Evolutionary conservation across 1,284 basidiomycete genomes (phyloP).

Genomic region (Puccinia novopanici): DNA sequence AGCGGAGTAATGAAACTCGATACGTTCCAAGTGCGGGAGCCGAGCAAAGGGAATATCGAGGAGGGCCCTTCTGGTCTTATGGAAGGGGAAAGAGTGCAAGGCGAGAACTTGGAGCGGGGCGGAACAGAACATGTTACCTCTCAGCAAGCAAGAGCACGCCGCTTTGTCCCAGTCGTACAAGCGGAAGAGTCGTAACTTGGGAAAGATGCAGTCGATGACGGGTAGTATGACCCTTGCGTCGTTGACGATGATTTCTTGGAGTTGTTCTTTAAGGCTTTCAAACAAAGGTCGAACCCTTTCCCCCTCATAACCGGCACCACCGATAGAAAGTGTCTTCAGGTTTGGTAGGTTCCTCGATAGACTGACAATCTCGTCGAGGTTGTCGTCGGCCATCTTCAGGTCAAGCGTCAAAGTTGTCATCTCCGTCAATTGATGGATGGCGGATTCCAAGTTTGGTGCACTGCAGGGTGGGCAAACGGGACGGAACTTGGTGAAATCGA

Average conservation of each 20-base stretch:
- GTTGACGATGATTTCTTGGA: conserved; percentile 1
- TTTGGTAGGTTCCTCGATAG: neutral
- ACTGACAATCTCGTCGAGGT: neutral
- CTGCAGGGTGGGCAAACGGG: neutral
- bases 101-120: neutral
- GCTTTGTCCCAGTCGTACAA: neutral
- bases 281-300: neutral
- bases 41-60: neutral
- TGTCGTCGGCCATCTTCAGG: neutral
- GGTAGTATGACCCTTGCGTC: neutral
- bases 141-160: neutral
- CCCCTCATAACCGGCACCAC: conserved; percentile 10
- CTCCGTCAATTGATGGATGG: neutral
- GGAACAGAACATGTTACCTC: neutral
- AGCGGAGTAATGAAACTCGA: conserved; percentile 7
- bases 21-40: neutral
- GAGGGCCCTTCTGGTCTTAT: neutral
- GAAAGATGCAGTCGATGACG: neutral
- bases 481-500: conserved; percentile 1
- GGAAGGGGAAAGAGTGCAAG: neutral
- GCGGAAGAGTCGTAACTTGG: conserved; percentile 1
- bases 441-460: no score
- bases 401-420: conserved; percentile 14
- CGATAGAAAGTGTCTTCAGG: conserved; percentile 18
- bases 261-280: neutral